Percentiles rank a stretch among this genome's conserved stretches.
These are phyloP conservation scores for Serendipita vermifera DNA, from an alignment of 768 basidiomycete genomes.

Conservation along the genomic window DNA sequence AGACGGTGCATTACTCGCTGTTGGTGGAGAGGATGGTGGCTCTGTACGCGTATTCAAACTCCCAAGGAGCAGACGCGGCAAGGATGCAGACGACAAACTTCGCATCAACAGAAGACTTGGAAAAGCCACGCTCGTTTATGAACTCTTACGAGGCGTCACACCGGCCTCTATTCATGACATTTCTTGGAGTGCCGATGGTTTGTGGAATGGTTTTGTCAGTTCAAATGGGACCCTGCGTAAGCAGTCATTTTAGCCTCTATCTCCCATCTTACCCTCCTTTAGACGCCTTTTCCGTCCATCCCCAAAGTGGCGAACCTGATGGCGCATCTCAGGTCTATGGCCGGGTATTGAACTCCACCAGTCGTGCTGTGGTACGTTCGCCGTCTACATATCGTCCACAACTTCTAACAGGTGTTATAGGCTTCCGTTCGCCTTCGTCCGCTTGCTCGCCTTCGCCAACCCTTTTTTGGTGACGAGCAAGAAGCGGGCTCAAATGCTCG, in stretches of 20 bases:
- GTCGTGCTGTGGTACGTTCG: too few species aligned
- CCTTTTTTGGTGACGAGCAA: too few species aligned
- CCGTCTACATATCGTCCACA: too few species aligned
- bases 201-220: constrained; percentile 61
- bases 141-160: constrained; percentile 59
- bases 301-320: constrained; percentile 59
- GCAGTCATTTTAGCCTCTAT: constrained; percentile 13
- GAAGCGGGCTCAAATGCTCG: too few species aligned
- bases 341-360: constrained; percentile 37
- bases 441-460: too few species aligned
- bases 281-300: constrained; percentile 66
- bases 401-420: too few species aligned
- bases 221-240: constrained; percentile 25
- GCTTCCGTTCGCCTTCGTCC: too few species aligned
- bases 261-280: constrained; percentile 34
- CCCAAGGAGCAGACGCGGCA: constrained; percentile 17
- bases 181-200: constrained; percentile 42
- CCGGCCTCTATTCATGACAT: constrained; percentile 46
- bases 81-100: constrained; percentile 5
- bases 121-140: constrained; percentile 60
- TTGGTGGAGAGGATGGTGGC: constrained; percentile 44
- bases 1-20: constrained; percentile 41
- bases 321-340: constrained; percentile 46
- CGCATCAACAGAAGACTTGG: constrained; percentile 18
- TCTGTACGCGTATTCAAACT: constrained; percentile 38